Conservation (phyloP, 2,329 filamentous ascomycete species). For the Colletotrichum sp. region DNA sequence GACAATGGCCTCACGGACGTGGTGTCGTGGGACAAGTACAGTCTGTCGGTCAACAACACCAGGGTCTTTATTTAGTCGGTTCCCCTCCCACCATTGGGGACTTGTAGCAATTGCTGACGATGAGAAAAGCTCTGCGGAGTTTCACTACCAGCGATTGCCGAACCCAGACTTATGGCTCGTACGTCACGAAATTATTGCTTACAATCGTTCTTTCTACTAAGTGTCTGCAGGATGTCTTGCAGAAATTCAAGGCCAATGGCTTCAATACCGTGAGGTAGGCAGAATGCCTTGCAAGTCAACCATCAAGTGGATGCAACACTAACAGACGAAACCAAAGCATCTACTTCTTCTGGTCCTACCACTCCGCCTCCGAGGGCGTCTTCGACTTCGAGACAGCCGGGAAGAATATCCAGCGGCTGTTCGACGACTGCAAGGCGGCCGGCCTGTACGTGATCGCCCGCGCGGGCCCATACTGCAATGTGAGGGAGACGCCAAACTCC, state of each 20-base stretch:
- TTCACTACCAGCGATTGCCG: conserved; percentile 67
- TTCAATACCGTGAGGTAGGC: conserved; percentile 76
- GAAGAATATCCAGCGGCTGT: conserved; percentile 66
- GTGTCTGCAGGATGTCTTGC: conserved; percentile 66
- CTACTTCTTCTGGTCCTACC: conserved; percentile 80
- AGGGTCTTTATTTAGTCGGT: conserved; percentile 8
- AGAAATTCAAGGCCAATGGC: conserved; percentile 82
- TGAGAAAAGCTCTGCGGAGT: conserved; percentile 71
- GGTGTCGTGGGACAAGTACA: conserved; percentile 76
- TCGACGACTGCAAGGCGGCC: conserved; percentile 73
- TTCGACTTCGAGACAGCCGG: conserved; percentile 65
- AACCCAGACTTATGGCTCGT: conserved; percentile 60
- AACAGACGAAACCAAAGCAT: conserved; percentile 49
- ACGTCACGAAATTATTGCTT: background rate
- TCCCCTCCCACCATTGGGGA: conserved; percentile 10
- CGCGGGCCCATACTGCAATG: conserved; percentile 79
- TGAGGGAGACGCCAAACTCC: background rate
- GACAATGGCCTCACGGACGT: conserved; percentile 44
- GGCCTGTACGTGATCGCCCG: conserved; percentile 79
- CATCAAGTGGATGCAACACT: background rate
- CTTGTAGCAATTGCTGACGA: conserved; percentile 62
- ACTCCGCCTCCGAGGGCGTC: conserved; percentile 73
- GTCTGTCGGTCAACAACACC: conserved; percentile 69
- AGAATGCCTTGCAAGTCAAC: background rate
- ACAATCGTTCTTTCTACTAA: background rate